Evolutionary conservation across 1,139 yeast species (phyloP), one percentile per base, ranked within the genome.

Genomic region (Sporopachydermia cereana): DNA sequence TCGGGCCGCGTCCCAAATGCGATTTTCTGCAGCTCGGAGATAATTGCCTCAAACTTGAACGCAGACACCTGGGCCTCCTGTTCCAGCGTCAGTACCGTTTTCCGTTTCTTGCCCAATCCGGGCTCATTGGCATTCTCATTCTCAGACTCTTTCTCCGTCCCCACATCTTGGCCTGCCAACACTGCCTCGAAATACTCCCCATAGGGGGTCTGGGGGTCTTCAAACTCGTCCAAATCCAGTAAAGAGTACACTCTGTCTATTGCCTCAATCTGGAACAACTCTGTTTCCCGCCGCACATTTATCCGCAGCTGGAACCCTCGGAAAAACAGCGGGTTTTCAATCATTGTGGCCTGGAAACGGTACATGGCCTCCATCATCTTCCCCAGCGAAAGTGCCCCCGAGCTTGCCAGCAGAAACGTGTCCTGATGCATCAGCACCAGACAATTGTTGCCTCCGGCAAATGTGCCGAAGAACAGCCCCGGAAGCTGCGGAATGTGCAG

Each of bases 271-370:
- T 34, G 39, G 22, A 34, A 34, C 22, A 34, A 16, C n/a, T 34
- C 39, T 21, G 22, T 20, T n/a, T 34, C 39, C 18, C 22, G 39
- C 5, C 5, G 39, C 9, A 20, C 18, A 20, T 34, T 34, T 34
- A 21, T 34, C 39, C 39, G 5, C 9, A 34, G 5, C n/a, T 34
- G 39, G 39, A 34, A 34, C 39, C 39, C 39, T 34, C 39, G 39
- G 39, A 34, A 34, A n/a, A 34, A 34, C 5, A 34, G 22, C 39
- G 39, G 39, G 22, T 5, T 34, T 12, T 34, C 39, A 16, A 25
- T 34, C 22, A 34, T 34, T 9, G 5, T 21, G 9, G 39, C 18
- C 17, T n/a, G 18, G 22, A 34, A 34, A 7, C 9, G 5, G 17
- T 34, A 34, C 39, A 34, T 34, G 22, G 39, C 39, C 17, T 34